phyloP scores from a whole-genome alignment of 129 eudicot genomes.

The Ambrosia trifida region DNA sequence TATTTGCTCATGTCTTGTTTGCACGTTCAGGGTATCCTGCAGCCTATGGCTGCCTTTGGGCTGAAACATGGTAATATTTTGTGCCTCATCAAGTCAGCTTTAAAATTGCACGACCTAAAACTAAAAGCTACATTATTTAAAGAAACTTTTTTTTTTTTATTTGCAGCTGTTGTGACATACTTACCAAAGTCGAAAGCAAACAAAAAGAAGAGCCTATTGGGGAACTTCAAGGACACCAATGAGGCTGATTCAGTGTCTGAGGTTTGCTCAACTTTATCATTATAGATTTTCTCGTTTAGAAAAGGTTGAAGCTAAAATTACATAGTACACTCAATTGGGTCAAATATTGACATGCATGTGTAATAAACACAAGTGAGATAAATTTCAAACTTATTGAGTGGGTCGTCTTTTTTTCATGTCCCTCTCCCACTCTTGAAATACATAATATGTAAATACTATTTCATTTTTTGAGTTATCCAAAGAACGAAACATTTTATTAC shows the following conservation, averaged over 20 bases:
- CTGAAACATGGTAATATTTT: conserved; percentile 59
- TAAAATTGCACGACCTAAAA: not conserved
- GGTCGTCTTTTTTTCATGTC: too few relatives aligned
- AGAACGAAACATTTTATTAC: not conserved
- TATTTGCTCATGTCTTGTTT: conserved; percentile 47
- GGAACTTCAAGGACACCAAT: conserved; percentile 43
- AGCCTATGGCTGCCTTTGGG: conserved; percentile 79
- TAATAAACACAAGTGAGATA: too few relatives aligned
- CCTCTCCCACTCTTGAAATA: too few relatives aligned
- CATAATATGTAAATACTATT: not conserved
- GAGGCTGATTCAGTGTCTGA: conserved; percentile 47
- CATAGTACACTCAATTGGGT: not conserved
- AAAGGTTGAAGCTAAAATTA: not conserved
- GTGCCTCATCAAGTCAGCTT: conserved; percentile 9
- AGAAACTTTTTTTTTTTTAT: not conserved
- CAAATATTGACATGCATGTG: too few relatives aligned
- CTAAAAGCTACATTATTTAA: conserved; percentile 12
- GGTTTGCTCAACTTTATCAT: conserved; percentile 42
- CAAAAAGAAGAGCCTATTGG: conserved; percentile 76
- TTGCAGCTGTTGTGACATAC: conserved; percentile 71
- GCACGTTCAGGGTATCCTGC: conserved; percentile 82
- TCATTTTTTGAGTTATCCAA: not conserved
- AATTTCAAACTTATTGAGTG: too few relatives aligned
- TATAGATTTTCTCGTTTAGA: not conserved
- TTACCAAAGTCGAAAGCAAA: conserved; percentile 84